Conservation (phyloP, 2,329 filamentous ascomycete species). For the Hypoxylon sp. region DNA sequence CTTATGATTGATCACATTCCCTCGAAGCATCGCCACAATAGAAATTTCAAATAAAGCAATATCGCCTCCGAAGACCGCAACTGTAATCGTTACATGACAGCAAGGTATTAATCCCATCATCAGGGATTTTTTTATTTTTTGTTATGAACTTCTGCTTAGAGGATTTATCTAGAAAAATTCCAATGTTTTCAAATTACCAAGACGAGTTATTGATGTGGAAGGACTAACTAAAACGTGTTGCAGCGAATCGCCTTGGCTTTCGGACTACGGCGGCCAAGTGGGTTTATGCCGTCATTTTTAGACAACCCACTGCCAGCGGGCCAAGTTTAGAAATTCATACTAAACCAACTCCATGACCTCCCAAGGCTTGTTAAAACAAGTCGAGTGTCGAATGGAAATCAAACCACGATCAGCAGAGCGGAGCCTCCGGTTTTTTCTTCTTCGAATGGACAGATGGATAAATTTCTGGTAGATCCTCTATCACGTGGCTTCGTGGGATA, state of each 20-base stretch:
- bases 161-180: too few relatives aligned
- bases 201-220: too few relatives aligned
- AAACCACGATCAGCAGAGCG: too few relatives aligned
- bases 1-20: not conserved
- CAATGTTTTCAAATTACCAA: too few relatives aligned
- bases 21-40: slow-evolving; percentile 3
- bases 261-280: slow-evolving; percentile 12
- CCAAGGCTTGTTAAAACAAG: slow-evolving; percentile 15
- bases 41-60: not conserved
- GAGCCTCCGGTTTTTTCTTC: not conserved
- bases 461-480: not conserved
- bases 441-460: too few relatives aligned
- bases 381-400: slow-evolving; percentile 10
- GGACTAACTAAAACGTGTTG: too few relatives aligned
- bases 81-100: too few relatives aligned
- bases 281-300: slow-evolving; percentile 27
- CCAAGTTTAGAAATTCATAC: slow-evolving; percentile 25
- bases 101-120: too few relatives aligned
- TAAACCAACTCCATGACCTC: not conserved
- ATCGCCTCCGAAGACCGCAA: too few relatives aligned
- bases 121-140: too few relatives aligned
- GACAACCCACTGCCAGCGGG: slow-evolving; percentile 18
- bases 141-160: too few relatives aligned
- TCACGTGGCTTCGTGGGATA: not conserved
- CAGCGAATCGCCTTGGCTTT: slow-evolving; percentile 11